Base-by-base conservation (phyloP, 1,284 basidiomycete genomes). In the Sanghuangporus weigelae region DNA sequence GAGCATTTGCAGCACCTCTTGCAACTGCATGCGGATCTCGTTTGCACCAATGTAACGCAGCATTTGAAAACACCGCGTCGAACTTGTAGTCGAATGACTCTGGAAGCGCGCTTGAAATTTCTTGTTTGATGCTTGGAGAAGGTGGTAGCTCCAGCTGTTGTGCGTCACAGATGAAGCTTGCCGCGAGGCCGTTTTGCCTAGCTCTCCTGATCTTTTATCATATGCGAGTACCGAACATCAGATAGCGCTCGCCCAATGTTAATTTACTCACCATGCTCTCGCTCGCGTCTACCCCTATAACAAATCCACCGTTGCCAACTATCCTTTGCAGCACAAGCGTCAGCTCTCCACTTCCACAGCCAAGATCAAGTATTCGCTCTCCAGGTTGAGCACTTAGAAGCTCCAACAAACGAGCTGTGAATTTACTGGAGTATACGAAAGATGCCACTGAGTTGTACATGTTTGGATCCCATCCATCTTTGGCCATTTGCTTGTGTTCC, bases 31-130 rank as follows among this genome's bases (percentile, higher is more conserved):
- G 71, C 0, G 93, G 93, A 69, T 89, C 79, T 7, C 76, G 73
- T 72, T 91, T 92, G 73, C 92, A 94, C 93, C 93, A 95, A 70
- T 95, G 93, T 64, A 95, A 73, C 1, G 84, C 80, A 0, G 93
- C 92, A 63, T 89, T 92, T 51, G 87, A 87, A 75, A 94, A 93
- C 1, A 90, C 86, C 0, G 84, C 81, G 67, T 89, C 84, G 65
- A 83, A 88, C 57, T 66, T 66, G 40, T 69, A 68, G 4, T 65
- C 60, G 19, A 68, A 62, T n/a, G 60, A 42, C 1, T 55, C 36
- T 8, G 66, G 66, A 51, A 73, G 67, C 35, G 72, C 66, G 35
- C 71, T 36, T 12, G 64, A 61, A 57, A 73, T 66, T 42, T 72
- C 66, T 39, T 73, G 57, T 0, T 67, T 49, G 51, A 55, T 64